These are phyloP conservation scores for Fusarium sp. DNA, from an alignment of 2,329 filamentous ascomycete species.

Conservation along the genomic window DNA sequence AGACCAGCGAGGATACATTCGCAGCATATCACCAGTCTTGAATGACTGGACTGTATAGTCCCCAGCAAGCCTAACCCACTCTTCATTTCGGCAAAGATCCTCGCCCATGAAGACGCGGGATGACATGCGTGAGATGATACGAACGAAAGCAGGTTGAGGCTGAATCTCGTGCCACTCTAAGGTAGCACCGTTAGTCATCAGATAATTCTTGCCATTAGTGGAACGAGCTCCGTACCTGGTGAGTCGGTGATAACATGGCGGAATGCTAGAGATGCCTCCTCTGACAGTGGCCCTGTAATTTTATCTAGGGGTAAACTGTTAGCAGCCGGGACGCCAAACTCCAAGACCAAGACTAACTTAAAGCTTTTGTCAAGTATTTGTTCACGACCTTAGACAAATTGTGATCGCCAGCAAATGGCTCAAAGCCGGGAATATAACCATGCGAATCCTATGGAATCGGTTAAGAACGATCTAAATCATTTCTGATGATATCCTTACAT, in stretches of 20 bases:
- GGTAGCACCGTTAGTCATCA: too few species aligned
- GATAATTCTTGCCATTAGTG: not conserved
- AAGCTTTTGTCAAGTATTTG: constrained; percentile 5
- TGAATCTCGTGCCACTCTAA: constrained; percentile 6
- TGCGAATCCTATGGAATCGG: not conserved
- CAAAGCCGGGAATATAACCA: constrained; percentile 6
- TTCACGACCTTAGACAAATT: not conserved
- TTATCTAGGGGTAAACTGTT: not conserved
- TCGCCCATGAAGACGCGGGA: constrained; percentile 55
- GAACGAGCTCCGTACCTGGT: not conserved
- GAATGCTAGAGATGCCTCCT: not conserved
- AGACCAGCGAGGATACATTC: constrained; percentile 56
- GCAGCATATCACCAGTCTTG: constrained; percentile 45
- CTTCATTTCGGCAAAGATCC: constrained; percentile 54
- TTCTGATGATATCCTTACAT: not conserved
- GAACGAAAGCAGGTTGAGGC: not conserved
- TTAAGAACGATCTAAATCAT: too few species aligned
- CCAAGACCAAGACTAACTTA: not conserved
- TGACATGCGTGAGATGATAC: constrained; percentile 27
- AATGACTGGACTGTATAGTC: constrained; percentile 58
- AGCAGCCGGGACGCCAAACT: not conserved
- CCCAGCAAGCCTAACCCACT: constrained; percentile 58
- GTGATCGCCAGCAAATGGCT: fast-evolving
- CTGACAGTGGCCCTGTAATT: not conserved
- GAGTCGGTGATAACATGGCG: not conserved